Conservation (phyloP, 176 grass and related monocot genomes). For the Cenchrus fungigraminus region DNA sequence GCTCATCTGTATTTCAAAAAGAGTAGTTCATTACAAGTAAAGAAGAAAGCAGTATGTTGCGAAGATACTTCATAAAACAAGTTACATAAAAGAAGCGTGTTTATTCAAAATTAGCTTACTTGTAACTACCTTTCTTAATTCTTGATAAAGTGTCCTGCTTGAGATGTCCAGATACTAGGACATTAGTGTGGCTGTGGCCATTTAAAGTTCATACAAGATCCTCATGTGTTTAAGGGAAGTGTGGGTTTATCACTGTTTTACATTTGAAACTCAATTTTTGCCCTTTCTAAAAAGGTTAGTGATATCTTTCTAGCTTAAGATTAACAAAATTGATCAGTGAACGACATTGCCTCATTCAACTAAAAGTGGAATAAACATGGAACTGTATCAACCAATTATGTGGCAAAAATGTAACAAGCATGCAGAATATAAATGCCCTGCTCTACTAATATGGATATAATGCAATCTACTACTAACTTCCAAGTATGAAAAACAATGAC, state of each 20-base stretch:
- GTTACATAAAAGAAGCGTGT: not conserved
- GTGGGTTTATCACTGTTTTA: not conserved
- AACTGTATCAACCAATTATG: not conserved
- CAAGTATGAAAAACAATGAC: slow-evolving; percentile 12
- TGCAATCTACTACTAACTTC: slow-evolving; percentile 7
- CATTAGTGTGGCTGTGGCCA: not conserved
- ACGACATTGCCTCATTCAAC: not conserved
- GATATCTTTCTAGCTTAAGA: not conserved
- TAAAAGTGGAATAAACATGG: not conserved
- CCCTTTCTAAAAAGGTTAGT: not conserved
- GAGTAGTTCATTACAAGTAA: not conserved
- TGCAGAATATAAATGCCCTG: not conserved
- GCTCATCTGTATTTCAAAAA: not conserved
- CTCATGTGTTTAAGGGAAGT: not conserved
- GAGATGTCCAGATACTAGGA: not conserved
- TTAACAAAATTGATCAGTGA: not conserved
- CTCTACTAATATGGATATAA: not conserved
- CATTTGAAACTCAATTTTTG: not conserved
- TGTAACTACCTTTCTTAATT: not conserved
- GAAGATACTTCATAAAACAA: not conserved
- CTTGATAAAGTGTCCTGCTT: not conserved
- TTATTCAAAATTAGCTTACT: not conserved
- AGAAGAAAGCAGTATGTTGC: slow-evolving; percentile 11
- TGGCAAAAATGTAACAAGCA: not conserved
- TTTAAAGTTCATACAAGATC: slow-evolving; percentile 4